Evolutionary conservation across 257 asterid genomes (phyloP).

Genomic region (Solanum okadae): DNA sequence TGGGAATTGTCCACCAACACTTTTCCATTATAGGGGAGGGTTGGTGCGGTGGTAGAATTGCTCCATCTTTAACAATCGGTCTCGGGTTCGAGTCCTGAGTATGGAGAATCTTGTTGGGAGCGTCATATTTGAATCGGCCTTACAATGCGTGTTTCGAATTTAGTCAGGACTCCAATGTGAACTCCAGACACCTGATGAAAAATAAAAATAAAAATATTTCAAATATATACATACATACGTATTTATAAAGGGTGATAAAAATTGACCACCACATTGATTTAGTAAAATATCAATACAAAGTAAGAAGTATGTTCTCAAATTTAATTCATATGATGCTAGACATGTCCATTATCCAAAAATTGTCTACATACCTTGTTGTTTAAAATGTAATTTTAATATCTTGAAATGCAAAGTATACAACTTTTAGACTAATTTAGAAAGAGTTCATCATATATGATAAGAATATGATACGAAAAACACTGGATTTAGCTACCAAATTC

Average conservation of each 20-base stretch:
- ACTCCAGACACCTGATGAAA: fast-evolving
- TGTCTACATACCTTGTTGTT: not conserved
- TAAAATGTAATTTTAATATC: not conserved
- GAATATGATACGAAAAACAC: not conserved
- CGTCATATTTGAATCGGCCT: fast-evolving
- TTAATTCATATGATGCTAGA: not conserved
- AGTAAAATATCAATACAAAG: not conserved
- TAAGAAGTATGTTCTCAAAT: not conserved
- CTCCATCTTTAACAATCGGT: fast-evolving
- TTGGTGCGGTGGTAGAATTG: not conserved
- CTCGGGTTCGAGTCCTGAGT: no score
- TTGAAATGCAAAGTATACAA: not conserved
- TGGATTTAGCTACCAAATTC: not conserved
- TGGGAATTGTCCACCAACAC: not conserved
- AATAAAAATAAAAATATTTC: no score
- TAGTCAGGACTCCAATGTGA: no score
- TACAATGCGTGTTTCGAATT: no score
- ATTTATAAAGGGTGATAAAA: not conserved
- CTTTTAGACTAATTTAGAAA: not conserved
- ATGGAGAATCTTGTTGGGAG: not conserved
- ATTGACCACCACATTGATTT: not conserved
- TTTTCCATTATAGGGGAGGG: not conserved
- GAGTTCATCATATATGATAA: not conserved
- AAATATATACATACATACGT: not conserved
- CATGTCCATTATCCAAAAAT: not conserved